These are phyloP conservation scores for Cephaloascus fragrans DNA, from an alignment of 805 yeast genomes.

Conservation along the genomic window DNA sequence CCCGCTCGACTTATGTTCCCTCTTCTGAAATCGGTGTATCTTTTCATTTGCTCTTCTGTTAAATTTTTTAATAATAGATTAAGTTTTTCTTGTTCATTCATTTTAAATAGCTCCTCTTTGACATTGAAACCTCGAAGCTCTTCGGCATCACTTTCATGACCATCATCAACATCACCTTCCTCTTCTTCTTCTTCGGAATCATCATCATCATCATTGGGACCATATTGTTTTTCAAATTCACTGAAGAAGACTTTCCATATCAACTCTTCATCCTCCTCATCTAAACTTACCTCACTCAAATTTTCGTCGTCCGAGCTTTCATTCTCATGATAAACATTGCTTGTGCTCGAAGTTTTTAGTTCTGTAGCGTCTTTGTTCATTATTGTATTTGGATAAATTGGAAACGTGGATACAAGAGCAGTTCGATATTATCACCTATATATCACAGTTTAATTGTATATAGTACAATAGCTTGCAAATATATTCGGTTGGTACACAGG, in stretches of 20 bases:
- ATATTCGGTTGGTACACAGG: too few relatives aligned
- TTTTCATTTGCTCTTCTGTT: constrained; percentile 72
- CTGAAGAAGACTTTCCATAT: constrained; percentile 31
- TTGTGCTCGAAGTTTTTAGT: too few relatives aligned
- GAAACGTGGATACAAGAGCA: too few relatives aligned
- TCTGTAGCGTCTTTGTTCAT: too few relatives aligned
- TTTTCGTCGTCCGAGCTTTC: not conserved
- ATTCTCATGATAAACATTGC: too few relatives aligned
- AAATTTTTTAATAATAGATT: constrained; percentile 61
- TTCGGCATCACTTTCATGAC: constrained; percentile 8
- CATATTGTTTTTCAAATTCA: constrained; percentile 9
- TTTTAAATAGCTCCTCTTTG: constrained; percentile 21
- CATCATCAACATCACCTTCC: constrained; percentile 6
- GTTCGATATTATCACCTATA: too few relatives aligned
- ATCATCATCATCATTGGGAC: not conserved
- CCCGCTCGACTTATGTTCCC: constrained; percentile 59
- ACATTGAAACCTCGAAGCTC: too few relatives aligned
- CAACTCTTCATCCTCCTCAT: constrained; percentile 35
- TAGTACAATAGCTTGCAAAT: too few relatives aligned
- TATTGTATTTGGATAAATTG: too few relatives aligned
- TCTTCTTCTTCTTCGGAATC: constrained; percentile 2
- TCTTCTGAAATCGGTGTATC: constrained; percentile 82
- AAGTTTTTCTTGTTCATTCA: constrained; percentile 45
- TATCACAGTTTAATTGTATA: too few relatives aligned
- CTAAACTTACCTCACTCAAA: constrained; percentile 26